Conservation (phyloP, 2,329 filamentous ascomycete species). For the Botrytis porri region DNA sequence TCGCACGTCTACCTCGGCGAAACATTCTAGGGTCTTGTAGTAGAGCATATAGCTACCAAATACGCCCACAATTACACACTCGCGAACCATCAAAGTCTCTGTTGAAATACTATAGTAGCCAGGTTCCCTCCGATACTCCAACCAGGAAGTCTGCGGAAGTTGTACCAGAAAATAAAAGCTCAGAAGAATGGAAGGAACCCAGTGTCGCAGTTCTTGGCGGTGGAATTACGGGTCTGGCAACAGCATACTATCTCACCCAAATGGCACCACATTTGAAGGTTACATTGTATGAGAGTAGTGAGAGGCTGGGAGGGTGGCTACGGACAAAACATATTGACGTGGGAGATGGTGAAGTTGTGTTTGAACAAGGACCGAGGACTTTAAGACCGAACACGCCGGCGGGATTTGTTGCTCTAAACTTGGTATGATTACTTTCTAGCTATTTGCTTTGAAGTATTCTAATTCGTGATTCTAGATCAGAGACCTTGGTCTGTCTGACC, state of each 20-base stretch:
- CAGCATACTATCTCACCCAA: conserved; percentile 72
- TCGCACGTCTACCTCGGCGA: conserved; percentile 4
- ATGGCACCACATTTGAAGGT: conserved; percentile 67
- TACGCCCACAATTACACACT: conserved; percentile 4
- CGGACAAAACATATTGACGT: conserved; percentile 62
- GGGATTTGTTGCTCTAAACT: conserved; percentile 30
- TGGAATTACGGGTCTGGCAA: conserved; percentile 77
- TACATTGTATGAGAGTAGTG: conserved; percentile 73
- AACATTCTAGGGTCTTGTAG: background rate
- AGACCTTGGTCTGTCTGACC: conserved; percentile 53
- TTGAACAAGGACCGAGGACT: conserved; percentile 77
- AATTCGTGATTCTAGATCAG: conserved; percentile 47
- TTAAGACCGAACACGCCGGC: conserved; percentile 31
- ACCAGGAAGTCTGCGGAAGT: background rate
- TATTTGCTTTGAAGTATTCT: conserved; percentile 22
- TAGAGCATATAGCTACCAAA: conserved; percentile 9
- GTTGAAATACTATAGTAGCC: background rate
- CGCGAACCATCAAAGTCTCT: conserved; percentile 2
- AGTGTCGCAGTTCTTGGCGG: conserved; percentile 70
- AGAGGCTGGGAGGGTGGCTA: conserved; percentile 80
- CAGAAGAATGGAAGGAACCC: conserved; percentile 5
- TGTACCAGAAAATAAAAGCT: background rate
- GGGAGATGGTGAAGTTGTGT: conserved; percentile 61
- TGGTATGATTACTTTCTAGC: conserved; percentile 23
- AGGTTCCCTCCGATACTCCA: background rate